Base-by-base conservation (phyloP, 495 filamentous ascomycete species). In the Penicillium mononematosum region DNA sequence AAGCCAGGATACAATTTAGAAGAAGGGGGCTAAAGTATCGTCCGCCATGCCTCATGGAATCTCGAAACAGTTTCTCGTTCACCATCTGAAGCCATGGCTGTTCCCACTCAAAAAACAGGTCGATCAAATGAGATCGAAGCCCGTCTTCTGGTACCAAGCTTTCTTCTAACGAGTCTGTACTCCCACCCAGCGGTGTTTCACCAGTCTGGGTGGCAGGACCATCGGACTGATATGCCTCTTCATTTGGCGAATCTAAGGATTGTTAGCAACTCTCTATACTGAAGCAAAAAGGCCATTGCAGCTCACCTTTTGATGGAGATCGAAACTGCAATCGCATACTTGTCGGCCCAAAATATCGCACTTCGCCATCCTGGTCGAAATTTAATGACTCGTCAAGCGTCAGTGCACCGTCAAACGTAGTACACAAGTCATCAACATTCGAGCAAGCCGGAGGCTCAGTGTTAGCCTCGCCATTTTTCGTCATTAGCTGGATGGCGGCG, bases 31-130 rank as follows among this genome's bases (percentile, higher is more conserved):
- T 91, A 69, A 84, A 92, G 64, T 87, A 89, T 78, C 45, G 74
- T 60, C 46, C 80, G 66, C 14, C 83, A 80, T 16, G 64, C 68
- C 7, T 64, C 61, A 89, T 85, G 64, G 91, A 89, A 25, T 79
- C 71, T 53, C 88, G 69, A 63, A 95, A 93, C 51, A 88, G 80
- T 46, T 85, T 83, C 50, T 90, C 86, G 54, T 84, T 85, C 39
- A 95, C 79, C 4, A 88, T 78, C 8, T 85, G 82, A 63, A 88
- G 85, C 52, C 84, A 88, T 2, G 88, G 87, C 59, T 92, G 88
- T 62, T 88, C 85, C 90, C 90, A 94, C 63, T 81, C 83, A 56
- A 95, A 93, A 70, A 90, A 93, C 16, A 92, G 71, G 14, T 65
- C 58, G 8, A 75, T 49, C 27, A 75, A 39, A 45, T 66, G 56